A percentile compares a stretch with the other conserved stretches of the same genome.
phyloP scores from a whole-genome alignment of 805 yeast species.

The Komagataella pseudopastoris region DNA sequence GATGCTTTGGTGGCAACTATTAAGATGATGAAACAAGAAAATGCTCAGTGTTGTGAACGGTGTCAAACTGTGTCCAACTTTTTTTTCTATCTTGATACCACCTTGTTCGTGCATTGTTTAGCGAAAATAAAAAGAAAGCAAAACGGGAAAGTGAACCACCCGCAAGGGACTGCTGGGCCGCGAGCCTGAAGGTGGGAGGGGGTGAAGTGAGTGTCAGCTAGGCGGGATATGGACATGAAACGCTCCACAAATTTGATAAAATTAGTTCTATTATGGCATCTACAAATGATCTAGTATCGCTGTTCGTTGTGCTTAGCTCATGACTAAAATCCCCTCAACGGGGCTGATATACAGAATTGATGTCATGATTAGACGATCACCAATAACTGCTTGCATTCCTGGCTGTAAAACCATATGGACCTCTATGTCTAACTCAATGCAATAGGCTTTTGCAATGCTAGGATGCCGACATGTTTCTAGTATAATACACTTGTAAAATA shows the following conservation, averaged over 20 bases:
- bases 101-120: neutral
- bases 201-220: neutral
- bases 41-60: neutral
- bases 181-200: neutral
- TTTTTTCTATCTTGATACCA: neutral
- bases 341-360: slow-evolving; percentile 29
- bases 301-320: slow-evolving; percentile 8
- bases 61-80: neutral
- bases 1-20: neutral
- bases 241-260: neutral
- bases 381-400: slow-evolving; percentile 18
- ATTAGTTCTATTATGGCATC: neutral
- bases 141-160: neutral
- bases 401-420: slow-evolving; percentile 22
- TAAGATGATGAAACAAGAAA: neutral
- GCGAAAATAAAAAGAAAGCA: neutral
- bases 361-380: slow-evolving; percentile 32
- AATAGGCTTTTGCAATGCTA: slow-evolving; percentile 27
- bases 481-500: slow-evolving; percentile 24
- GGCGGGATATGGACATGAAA: neutral
- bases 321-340: slow-evolving; percentile 23
- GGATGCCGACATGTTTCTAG: slow-evolving; percentile 7
- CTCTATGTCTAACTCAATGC: slow-evolving; percentile 31
- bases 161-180: neutral
- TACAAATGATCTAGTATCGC: neutral